Percentiles rank a stretch among this genome's conserved stretches.
phyloP scores from a whole-genome alignment of 495 filamentous ascomycete genomes.

The Chaetomium tenue region DNA sequence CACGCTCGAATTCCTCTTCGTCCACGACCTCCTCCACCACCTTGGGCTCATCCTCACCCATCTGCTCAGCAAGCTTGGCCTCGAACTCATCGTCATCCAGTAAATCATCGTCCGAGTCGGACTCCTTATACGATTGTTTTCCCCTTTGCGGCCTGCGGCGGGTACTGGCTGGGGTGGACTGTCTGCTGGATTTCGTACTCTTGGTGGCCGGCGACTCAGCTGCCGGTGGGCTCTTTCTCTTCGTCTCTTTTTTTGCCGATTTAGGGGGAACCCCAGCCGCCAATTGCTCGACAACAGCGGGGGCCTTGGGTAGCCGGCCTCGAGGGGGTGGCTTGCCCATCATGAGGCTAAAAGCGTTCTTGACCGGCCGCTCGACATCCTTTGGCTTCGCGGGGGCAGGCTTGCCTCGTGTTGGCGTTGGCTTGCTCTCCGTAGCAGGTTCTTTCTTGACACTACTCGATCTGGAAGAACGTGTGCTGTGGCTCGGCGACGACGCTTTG shows the following conservation, averaged over 20 bases:
- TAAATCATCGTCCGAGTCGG: slow-evolving; percentile 66
- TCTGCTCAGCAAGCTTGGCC: slow-evolving; percentile 61
- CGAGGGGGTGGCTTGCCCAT: slow-evolving; percentile 44
- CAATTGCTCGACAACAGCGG: slow-evolving; percentile 4
- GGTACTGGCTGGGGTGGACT: slow-evolving; percentile 63
- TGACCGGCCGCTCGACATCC: slow-evolving; percentile 19
- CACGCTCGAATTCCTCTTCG: slow-evolving; percentile 63
- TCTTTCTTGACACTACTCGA: slow-evolving; percentile 36
- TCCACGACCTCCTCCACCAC: slow-evolving; percentile 41
- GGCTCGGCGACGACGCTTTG: slow-evolving; percentile 30
- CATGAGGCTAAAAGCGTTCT: slow-evolving; percentile 50
- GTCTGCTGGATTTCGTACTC: slow-evolving; percentile 67
- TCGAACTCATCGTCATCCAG: slow-evolving; percentile 75
- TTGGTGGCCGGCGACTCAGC: slow-evolving; percentile 49
- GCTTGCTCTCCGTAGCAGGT: slow-evolving; percentile 17
- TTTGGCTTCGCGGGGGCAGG: slow-evolving; percentile 20
- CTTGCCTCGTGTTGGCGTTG: slow-evolving; percentile 18
- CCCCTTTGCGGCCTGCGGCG: slow-evolving; percentile 43
- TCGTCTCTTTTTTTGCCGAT: slow-evolving; percentile 35
- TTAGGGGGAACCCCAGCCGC: slow-evolving; percentile 10
- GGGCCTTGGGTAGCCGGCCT: slow-evolving; percentile 25
- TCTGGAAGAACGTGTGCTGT: slow-evolving; percentile 43
- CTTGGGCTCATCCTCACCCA: slow-evolving; percentile 50
- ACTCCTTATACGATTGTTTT: slow-evolving; percentile 47
- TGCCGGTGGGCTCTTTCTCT: slow-evolving; percentile 46